These are phyloP conservation scores for Fonsecaea nubica DNA, from an alignment of 2,329 filamentous ascomycete species.

Conservation along the genomic window DNA sequence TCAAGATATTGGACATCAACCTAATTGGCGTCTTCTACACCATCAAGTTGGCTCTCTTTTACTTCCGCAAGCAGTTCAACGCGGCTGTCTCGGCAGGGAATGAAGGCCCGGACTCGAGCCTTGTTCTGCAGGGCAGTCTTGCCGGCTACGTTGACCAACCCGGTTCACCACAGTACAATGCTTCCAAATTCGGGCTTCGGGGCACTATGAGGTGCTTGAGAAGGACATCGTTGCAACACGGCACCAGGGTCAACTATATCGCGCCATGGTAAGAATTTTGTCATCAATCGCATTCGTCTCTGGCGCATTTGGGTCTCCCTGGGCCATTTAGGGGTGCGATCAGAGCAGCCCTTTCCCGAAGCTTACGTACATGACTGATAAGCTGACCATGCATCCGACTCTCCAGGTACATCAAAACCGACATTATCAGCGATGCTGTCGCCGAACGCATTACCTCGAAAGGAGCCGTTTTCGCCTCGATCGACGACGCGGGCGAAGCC, in stretches of 20 bases:
- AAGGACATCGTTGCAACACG: constrained; percentile 47
- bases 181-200: constrained; percentile 53
- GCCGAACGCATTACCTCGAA: constrained; percentile 37
- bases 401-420: constrained; percentile 45
- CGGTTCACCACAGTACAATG: constrained; percentile 49
- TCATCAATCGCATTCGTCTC: too few species aligned
- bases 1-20: constrained; percentile 47
- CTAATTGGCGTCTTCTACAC: constrained; percentile 46
- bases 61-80: constrained; percentile 42
- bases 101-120: constrained; percentile 43
- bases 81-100: constrained; percentile 11
- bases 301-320: too few species aligned
- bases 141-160: constrained; percentile 45
- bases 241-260: constrained; percentile 57
- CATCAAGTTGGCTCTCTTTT: constrained; percentile 47
- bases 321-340: too few species aligned
- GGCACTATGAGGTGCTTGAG: constrained; percentile 54
- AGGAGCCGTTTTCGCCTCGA: constrained; percentile 21
- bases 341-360: not conserved
- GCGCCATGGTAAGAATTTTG: constrained; percentile 52
- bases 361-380: not conserved
- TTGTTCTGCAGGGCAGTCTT: constrained; percentile 44
- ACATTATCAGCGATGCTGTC: constrained; percentile 41
- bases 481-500: constrained; percentile 9
- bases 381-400: constrained; percentile 17